Evolutionary conservation across 352 stramenopile genomes (phyloP).

Genomic region (Phytophthora sp.): DNA sequence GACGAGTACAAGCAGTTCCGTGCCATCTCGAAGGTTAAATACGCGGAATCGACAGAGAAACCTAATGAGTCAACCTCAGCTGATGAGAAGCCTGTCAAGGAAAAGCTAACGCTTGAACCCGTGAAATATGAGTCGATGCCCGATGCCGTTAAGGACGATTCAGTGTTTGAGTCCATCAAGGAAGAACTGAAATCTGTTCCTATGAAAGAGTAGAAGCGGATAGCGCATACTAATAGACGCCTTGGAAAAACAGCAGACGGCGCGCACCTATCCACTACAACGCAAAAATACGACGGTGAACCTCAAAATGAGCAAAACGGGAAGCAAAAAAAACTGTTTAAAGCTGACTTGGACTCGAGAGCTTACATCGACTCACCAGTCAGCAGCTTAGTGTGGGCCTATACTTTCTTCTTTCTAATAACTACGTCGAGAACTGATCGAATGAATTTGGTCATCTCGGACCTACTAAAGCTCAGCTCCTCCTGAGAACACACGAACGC

Average conservation of each 20-base stretch:
- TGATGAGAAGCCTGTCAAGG: not conserved
- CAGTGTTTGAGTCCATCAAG: not conserved
- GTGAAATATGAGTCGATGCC: not conserved
- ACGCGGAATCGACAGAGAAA: constrained; percentile 9
- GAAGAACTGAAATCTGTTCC: constrained; percentile 12
- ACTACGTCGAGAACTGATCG: constrained; percentile 81
- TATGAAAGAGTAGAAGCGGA: constrained; percentile 35
- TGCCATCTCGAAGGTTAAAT: constrained; percentile 38
- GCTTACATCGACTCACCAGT: not conserved
- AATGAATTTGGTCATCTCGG: constrained; percentile 87
- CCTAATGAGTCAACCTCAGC: not conserved
- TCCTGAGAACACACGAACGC: constrained; percentile 44
- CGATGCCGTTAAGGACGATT: not conserved
- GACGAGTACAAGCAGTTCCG: constrained; percentile 79
- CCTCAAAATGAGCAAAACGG: constrained; percentile 14
- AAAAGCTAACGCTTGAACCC: not conserved
- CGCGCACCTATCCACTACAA: constrained; percentile 1
- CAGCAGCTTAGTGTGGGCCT: constrained; percentile 14
- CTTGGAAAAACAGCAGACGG: constrained; percentile 4
- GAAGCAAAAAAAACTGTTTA: constrained; percentile 15
- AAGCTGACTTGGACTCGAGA: constrained; percentile 4
- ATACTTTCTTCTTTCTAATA: constrained; percentile 74
- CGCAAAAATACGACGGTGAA: not conserved
- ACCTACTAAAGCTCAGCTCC: constrained; percentile 81
- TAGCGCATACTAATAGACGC: constrained; percentile 15